Base-by-base conservation (phyloP, 768 basidiomycete species). In the Phlebiopsis flavidoalba region DNA sequence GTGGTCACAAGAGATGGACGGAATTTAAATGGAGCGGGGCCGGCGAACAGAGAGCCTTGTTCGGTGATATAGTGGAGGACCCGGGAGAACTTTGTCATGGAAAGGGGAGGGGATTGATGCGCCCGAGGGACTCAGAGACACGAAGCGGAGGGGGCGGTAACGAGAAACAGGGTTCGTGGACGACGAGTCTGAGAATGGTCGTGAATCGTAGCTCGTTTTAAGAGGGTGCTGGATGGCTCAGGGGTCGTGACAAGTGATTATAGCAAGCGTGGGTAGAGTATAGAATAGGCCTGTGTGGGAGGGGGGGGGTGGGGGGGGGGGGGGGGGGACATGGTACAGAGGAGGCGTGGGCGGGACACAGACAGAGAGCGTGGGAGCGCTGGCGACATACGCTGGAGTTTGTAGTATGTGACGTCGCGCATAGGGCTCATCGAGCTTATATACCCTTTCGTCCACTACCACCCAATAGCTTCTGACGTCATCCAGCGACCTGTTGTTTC, bases 391-490 rank as follows among this genome's bases (percentile, higher is more conserved):
- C 26, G 26, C 26, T 31, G 26, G n/a, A 31, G 26, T 17, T 24
- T 10, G 19, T 5, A 2, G 10, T 19, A 35, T 36, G 50, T 59
- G 58, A 59, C 58, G 57, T 47, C 49, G 49, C 46, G 40, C 33
- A 48, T 59, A n/a, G 57, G 57, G 57, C 50, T 48, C n/a, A n/a
- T 33, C 36, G 19, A 22, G 17, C 47, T n/a, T 58, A 48, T 36
- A 58, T 49, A 21, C 50, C 57, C 58, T 52, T 59, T 50, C n/a
- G 58, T 35, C 49, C 58, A 59, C 58, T 59, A 52, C 58, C 49
- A 50, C 49, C 17, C 35, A 21, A 19, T 49, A 45, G 5, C 19
- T 35, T 22, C 33, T 59, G 58, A 59, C 58, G 58, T 59, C 58
- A 59, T 45, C 26, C 35, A 24, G 35, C 11, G 21, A n/a, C n/a